Evolutionary conservation across 176 grass and related monocot species (phyloP).

Genomic region (Puccinellia tenuiflora): DNA sequence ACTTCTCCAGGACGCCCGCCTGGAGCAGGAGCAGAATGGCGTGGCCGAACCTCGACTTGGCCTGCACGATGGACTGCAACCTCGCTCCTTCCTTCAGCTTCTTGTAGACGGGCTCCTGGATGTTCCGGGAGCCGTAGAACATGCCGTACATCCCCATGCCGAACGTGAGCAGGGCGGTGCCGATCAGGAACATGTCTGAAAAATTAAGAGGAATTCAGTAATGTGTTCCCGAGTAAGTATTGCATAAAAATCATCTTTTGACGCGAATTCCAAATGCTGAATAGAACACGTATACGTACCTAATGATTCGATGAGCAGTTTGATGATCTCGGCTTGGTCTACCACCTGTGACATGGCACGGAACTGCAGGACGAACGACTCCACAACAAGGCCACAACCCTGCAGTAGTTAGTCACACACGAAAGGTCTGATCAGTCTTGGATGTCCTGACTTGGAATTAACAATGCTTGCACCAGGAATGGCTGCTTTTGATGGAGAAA

Average conservation of each 20-base stretch:
- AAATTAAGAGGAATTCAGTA: neutral
- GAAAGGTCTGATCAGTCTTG: neutral
- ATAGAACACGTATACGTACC: slow-evolving; percentile 9
- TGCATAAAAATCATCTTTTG: neutral
- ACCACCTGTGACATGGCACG: neutral
- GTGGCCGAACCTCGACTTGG: slow-evolving; percentile 81
- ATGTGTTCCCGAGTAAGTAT: neutral
- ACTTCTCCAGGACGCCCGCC: slow-evolving; percentile 65
- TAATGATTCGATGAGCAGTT: slow-evolving; percentile 58
- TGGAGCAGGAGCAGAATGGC: slow-evolving; percentile 71
- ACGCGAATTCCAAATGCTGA: neutral
- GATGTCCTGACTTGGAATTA: neutral
- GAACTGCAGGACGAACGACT: slow-evolving; percentile 52
- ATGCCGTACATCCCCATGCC: slow-evolving; percentile 71
- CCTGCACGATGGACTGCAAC: slow-evolving; percentile 44
- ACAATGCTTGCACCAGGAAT: neutral
- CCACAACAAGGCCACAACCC: slow-evolving; percentile 60
- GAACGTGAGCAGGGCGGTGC: slow-evolving; percentile 80
- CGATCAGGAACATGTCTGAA: slow-evolving; percentile 86
- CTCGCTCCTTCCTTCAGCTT: slow-evolving; percentile 61
- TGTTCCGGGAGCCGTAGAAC: slow-evolving; percentile 39
- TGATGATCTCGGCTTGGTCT: slow-evolving; percentile 43
- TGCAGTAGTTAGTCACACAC: neutral
- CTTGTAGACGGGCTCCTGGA: slow-evolving; percentile 37
- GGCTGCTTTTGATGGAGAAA: no score